These are phyloP conservation scores for Trichosphaerium sp. DNA, from an alignment of 78 protist species.

Conservation along the genomic window DNA sequence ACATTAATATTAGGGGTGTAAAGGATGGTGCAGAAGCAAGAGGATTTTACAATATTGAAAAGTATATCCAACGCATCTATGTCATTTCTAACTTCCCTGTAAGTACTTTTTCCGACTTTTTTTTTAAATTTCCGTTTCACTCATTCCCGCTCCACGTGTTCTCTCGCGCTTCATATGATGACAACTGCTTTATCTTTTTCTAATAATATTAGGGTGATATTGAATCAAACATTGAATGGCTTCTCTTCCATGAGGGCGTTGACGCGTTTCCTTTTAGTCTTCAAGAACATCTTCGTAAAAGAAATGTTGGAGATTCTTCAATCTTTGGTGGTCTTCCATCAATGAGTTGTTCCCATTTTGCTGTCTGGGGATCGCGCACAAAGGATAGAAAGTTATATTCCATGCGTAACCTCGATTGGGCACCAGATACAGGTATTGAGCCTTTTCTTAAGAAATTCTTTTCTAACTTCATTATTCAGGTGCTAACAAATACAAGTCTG, in stretches of 20 bases:
- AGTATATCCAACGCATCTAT: background rate
- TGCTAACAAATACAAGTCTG: slow-evolving; percentile 21
- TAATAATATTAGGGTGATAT: too few relatives aligned
- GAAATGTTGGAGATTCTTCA: slow-evolving; percentile 1
- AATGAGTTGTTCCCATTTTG: slow-evolving; percentile 26
- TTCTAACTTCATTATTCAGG: too few relatives aligned
- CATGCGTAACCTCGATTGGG: slow-evolving; percentile 57
- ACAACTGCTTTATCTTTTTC: too few relatives aligned
- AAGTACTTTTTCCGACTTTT: too few relatives aligned
- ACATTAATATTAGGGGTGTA: too few relatives aligned
- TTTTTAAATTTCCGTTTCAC: too few relatives aligned
- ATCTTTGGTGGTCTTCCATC: too few relatives aligned
- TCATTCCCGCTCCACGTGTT: too few relatives aligned
- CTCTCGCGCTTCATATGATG: too few relatives aligned
- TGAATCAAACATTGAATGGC: slow-evolving; percentile 13
- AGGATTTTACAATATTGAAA: slow-evolving; percentile 6
- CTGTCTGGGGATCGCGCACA: slow-evolving; percentile 43
- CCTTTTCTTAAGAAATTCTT: too few relatives aligned
- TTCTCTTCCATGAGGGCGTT: slow-evolving; percentile 9
- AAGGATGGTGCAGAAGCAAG: slow-evolving; percentile 16
- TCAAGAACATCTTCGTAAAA: background rate
- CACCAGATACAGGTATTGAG: slow-evolving; percentile 32
- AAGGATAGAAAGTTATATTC: slow-evolving; percentile 20
- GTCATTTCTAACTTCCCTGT: slow-evolving; percentile 19
- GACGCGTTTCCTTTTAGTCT: too few relatives aligned